Percentiles rank a stretch among this genome's conserved stretches.
Evolutionary conservation across 2,329 filamentous ascomycete genomes (phyloP).

Genomic region (Aplosporella prunicola): DNA sequence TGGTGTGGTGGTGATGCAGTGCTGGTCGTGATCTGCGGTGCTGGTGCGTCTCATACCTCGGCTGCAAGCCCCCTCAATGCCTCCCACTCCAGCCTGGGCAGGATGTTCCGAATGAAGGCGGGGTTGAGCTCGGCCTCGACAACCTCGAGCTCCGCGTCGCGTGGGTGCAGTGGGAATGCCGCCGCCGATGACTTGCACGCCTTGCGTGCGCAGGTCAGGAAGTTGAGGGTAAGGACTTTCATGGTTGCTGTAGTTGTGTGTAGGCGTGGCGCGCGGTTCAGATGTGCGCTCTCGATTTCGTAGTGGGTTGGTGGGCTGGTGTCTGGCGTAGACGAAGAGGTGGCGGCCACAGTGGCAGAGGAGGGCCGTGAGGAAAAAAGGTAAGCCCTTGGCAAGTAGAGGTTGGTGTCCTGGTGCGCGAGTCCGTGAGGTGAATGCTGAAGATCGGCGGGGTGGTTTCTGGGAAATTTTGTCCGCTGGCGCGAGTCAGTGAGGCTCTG

Average conservation of each 20-base stretch:
- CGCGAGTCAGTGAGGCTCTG: constrained; percentile 9
- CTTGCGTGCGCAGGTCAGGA: constrained; percentile 93
- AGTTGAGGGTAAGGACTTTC: constrained; percentile 95
- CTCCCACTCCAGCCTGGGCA: constrained; percentile 82
- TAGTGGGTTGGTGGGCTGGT: not conserved
- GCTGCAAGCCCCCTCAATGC: constrained; percentile 65
- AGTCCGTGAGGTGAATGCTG: not conserved
- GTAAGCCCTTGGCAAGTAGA: too few relatives aligned
- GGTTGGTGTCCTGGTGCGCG: too few relatives aligned
- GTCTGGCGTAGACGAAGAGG: too few relatives aligned
- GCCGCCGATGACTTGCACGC: constrained; percentile 72
- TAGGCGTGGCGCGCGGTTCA: not conserved
- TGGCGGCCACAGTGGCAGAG: not conserved
- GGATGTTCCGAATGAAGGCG: constrained; percentile 70
- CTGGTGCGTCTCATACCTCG: constrained; percentile 55
- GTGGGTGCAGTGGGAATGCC: constrained; percentile 85
- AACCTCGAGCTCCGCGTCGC: constrained; percentile 82
- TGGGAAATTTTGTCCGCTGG: constrained; percentile 10
- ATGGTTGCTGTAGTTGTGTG: constrained; percentile 40
- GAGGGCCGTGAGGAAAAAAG: too few relatives aligned
- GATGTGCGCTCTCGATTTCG: not conserved
- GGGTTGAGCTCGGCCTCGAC: constrained; percentile 74
- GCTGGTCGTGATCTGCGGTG: too few relatives aligned
- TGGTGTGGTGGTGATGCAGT: too few relatives aligned
- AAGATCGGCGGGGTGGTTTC: not conserved